phyloP scores from a whole-genome alignment of 371 early-diverging fungal genomes.

The Mortierella polycephala region DNA sequence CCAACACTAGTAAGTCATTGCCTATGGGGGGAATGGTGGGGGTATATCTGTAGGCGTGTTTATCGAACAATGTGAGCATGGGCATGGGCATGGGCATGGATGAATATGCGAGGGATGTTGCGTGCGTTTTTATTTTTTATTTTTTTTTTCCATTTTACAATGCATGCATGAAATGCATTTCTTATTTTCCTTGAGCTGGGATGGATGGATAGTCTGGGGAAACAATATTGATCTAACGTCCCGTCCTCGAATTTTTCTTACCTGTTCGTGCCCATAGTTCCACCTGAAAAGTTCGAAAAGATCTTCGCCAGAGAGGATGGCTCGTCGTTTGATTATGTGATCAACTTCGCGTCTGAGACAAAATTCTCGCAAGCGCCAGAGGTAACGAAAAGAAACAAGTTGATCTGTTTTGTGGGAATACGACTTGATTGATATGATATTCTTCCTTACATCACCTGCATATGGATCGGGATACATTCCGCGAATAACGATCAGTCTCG shows the following conservation, averaged over 20 bases:
- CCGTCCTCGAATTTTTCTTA: not conserved
- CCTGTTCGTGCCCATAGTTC: conserved; percentile 10
- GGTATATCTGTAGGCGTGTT: not conserved
- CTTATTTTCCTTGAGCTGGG: too few species aligned
- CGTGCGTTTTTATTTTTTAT: too few species aligned
- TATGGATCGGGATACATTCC: too few species aligned
- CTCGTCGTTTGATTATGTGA: conserved; percentile 83
- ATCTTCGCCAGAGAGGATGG: conserved; percentile 77
- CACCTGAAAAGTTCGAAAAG: conserved; percentile 62
- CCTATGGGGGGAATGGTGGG: not conserved
- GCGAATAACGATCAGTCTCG: too few species aligned
- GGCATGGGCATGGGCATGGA: too few species aligned
- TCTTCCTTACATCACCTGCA: not conserved
- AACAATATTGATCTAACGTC: not conserved
- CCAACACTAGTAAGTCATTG: conserved; percentile 70
- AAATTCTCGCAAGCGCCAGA: conserved; percentile 87
- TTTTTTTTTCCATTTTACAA: too few species aligned
- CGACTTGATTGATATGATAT: not conserved
- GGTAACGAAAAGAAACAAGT: conserved; percentile 36
- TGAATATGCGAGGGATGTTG: too few species aligned
- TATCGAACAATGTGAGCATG: too few species aligned
- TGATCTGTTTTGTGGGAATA: too few species aligned
- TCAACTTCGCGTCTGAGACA: conserved; percentile 92
- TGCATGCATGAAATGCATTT: too few species aligned
- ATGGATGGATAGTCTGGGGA: too few species aligned